Evolutionary conservation across 2,329 filamentous ascomycete species (phyloP), one percentile per base, ranked within the genome.

Genomic region (Aaosphaeria arxii): DNA sequence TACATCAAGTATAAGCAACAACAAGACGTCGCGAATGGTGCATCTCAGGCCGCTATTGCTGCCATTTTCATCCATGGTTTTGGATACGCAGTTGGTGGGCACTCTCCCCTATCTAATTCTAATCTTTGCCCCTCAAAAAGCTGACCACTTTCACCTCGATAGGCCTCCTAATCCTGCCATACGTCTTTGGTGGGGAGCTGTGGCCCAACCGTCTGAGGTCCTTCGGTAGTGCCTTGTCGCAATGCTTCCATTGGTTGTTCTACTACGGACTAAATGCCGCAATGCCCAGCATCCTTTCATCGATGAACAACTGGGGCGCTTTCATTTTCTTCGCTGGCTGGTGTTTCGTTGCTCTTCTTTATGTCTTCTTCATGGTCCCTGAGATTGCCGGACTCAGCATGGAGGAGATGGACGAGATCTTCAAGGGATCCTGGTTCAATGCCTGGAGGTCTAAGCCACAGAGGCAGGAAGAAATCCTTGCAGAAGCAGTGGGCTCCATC

Each of bases 141-240:
- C 33, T 11, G 33, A 36, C 33, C 13, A 36, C 33, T 4, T 11
- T 11, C 33, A 24, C 33, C 9, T 11, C 9, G 1, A 24, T 30
- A 48, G 47, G 47, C 17, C 65, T 71, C 13, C 54, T 73, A 1
- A 63, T 71, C 30, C 66, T 77, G 1, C 74, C 74, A 0, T 77
- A 76, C 44, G 63, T 77, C 5, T 75, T 77, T 45, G 71, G 70
- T 4, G 67, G 65, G 1, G 74, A 77, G 47, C 56, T 77, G 0
- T 78, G 73, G 64, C 74, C 75, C 1, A 76, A 76, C 48, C 66
- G 67, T 4, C 70, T 77, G 43, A 70, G 74, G 0, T 74, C 74
- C 0, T 73, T 77, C 51, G 73, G 74, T 30, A 63, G 62, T n/a
- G 70, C 74, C 1, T 50, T 75, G 4, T 51, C 62, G 0, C 71